A percentile compares a stretch with the other conserved stretches of the same genome.
phyloP scores from a whole-genome alignment of 2,329 filamentous ascomycete genomes.

The Kalmusia sp. region DNA sequence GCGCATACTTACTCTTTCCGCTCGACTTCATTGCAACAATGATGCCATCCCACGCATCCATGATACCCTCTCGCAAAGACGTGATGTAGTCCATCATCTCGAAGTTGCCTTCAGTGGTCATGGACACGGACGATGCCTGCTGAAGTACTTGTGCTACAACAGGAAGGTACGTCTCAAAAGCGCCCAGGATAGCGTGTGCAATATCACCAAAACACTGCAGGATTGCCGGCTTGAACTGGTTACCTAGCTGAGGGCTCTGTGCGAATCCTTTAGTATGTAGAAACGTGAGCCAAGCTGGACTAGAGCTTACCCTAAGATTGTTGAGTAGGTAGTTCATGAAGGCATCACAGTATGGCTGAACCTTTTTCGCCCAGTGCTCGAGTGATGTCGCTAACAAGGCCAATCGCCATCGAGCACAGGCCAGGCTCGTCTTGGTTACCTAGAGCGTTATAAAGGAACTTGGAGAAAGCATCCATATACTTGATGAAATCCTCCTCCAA shows the following conservation, averaged over 20 bases:
- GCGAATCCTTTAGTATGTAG: conserved; percentile 9
- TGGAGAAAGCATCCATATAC: conserved; percentile 96
- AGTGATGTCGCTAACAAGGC: conserved; percentile 94
- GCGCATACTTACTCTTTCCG: too few relatives aligned
- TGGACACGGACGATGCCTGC: conserved; percentile 84
- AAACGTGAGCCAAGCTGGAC: not conserved
- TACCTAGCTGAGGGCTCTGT: conserved; percentile 84
- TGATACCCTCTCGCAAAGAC: conserved; percentile 93
- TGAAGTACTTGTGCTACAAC: conserved; percentile 94
- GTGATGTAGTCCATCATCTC: conserved; percentile 98
- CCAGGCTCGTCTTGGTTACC: conserved; percentile 94
- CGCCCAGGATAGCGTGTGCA: conserved; percentile 87
- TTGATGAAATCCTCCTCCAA: conserved; percentile 92
- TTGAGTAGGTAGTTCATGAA: conserved; percentile 99
- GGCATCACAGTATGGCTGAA: conserved; percentile 92
- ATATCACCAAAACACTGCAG: conserved; percentile 98
- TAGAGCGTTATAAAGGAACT: conserved; percentile 91
- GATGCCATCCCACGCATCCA: conserved; percentile 98
- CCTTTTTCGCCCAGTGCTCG: conserved; percentile 87
- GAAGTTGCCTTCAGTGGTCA: conserved; percentile 80
- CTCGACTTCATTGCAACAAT: conserved; percentile 91
- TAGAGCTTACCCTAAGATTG: conserved; percentile 71
- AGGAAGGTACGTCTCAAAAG: conserved; percentile 91
- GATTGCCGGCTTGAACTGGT: conserved; percentile 98
- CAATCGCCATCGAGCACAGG: conserved; percentile 96